phyloP scores from a whole-genome alignment of 768 basidiomycete species.

The Pleurotus tuber-regium region DNA sequence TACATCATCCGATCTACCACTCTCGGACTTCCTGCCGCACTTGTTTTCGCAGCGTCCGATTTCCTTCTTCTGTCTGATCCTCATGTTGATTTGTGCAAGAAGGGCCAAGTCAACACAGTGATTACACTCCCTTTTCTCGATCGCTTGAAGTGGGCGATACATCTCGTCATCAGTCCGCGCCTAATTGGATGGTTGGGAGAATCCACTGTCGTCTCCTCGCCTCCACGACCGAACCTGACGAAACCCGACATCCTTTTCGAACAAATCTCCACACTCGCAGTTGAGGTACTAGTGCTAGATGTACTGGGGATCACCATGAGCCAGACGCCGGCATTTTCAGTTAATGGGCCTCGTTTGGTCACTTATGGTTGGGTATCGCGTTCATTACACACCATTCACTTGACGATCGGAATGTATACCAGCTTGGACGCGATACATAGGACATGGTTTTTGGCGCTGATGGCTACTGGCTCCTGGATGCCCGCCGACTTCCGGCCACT shows the following conservation, averaged over 20 bases:
- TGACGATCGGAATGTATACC: not conserved
- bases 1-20: not conserved
- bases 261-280: not conserved
- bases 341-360: not conserved
- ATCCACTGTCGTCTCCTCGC: conserved; percentile 17
- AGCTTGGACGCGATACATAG: not conserved
- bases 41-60: conserved; percentile 25
- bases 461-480: not conserved
- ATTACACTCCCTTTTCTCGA: conserved; percentile 15
- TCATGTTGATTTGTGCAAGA: conserved; percentile 18
- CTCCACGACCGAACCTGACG: conserved; percentile 12
- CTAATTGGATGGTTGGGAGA: conserved; percentile 35
- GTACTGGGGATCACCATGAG: not conserved
- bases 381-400: not conserved
- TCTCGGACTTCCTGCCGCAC: not conserved
- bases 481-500: conserved; percentile 26
- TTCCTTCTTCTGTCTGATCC: conserved; percentile 25
- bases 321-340: not conserved
- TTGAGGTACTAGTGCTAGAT: not conserved
- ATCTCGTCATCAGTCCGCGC: conserved; percentile 28
- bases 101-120: conserved; percentile 14
- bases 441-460: not conserved
- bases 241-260: not conserved
- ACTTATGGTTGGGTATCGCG: not conserved
- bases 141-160: conserved; percentile 26